phyloP scores from a whole-genome alignment of 768 basidiomycete genomes.

The Phaeolepiota aurea region DNA sequence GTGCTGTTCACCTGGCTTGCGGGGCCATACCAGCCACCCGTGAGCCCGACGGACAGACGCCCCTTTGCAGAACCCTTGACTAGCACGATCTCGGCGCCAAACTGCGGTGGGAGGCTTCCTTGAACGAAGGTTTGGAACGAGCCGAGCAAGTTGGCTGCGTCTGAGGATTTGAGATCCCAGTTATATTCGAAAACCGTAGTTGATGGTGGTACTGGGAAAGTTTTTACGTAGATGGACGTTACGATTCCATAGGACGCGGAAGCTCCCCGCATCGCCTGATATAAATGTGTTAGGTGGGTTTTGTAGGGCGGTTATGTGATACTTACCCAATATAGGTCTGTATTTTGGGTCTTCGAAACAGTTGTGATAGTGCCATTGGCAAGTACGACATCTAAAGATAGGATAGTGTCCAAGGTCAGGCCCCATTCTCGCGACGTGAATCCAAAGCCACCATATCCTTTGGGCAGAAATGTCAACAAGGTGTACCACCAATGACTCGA shows the following conservation, averaged over 20 bases:
- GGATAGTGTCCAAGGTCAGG: slow-evolving; percentile 23
- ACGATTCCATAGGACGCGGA: slow-evolving; percentile 31
- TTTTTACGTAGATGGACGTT: slow-evolving; percentile 25
- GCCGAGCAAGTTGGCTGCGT: slow-evolving; percentile 21
- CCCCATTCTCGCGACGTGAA: slow-evolving; percentile 28
- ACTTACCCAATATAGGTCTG: slow-evolving; percentile 39
- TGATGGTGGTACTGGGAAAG: slow-evolving; percentile 24
- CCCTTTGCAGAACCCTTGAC: slow-evolving; percentile 17
- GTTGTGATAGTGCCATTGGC: slow-evolving; percentile 22
- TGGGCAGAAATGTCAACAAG: not conserved
- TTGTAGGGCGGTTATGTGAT: not conserved
- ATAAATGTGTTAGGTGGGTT: not conserved
- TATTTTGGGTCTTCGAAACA: slow-evolving; percentile 19
- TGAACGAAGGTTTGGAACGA: slow-evolving; percentile 27
- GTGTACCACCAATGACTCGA: not conserved
- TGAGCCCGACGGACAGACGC: slow-evolving; percentile 19
- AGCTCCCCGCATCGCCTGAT: slow-evolving; percentile 30
- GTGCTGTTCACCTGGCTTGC: slow-evolving; percentile 14
- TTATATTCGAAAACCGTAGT: slow-evolving; percentile 25
- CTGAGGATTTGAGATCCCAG: slow-evolving; percentile 24
- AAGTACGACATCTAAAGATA: slow-evolving; percentile 21
- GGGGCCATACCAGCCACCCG: slow-evolving; percentile 24
- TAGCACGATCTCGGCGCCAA: slow-evolving; percentile 25
- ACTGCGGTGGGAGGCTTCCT: slow-evolving; percentile 20
- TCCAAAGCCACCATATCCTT: slow-evolving; percentile 23